Percentiles rank a stretch among this genome's conserved stretches.
Evolutionary conservation across 1,284 basidiomycete species (phyloP).

Genomic region (Boletus mariae): DNA sequence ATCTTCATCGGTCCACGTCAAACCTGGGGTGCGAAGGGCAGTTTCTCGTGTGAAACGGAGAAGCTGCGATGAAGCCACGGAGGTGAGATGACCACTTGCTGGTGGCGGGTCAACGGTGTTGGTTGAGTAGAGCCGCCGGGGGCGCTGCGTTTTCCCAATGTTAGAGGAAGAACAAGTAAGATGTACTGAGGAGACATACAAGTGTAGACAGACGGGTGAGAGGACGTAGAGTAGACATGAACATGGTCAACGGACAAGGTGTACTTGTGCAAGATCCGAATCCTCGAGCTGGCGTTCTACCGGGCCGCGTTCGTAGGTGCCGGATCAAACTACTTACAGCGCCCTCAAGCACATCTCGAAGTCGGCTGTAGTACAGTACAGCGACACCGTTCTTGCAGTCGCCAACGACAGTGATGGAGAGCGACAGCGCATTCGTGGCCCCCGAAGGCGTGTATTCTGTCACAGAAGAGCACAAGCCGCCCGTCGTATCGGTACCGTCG

Average conservation of each 20-base stretch:
- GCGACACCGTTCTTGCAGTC: constrained; percentile 18
- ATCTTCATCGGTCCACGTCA: constrained; percentile 68
- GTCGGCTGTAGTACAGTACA: neutral
- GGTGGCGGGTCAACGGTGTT: constrained; percentile 52
- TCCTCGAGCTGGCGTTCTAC: neutral
- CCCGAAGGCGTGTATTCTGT: constrained; percentile 84
- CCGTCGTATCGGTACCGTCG: constrained; percentile 44
- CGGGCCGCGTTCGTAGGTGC: neutral
- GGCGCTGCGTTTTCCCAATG: neutral
- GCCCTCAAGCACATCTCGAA: constrained; percentile 1
- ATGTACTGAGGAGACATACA: constrained; percentile 16
- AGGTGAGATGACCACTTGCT: constrained; percentile 69
- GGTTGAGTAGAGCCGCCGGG: constrained; percentile 43
- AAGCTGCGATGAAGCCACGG: constrained; percentile 61
- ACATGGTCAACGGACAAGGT: constrained; percentile 24
- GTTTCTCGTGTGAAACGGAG: constrained; percentile 62
- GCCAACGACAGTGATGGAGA: constrained; percentile 53
- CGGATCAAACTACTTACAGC: neutral
- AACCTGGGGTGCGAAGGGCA: constrained; percentile 68
- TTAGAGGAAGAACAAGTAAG: constrained; percentile 1
- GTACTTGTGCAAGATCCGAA: constrained; percentile 28
- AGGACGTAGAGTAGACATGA: constrained; percentile 15
- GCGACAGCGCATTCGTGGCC: constrained; percentile 76
- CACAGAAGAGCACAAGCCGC: constrained; percentile 78
- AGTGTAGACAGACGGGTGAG: constrained; percentile 16